Base-by-base conservation (phyloP, 345 rosid genomes). In the Arabidopsis arenosa region DNA sequence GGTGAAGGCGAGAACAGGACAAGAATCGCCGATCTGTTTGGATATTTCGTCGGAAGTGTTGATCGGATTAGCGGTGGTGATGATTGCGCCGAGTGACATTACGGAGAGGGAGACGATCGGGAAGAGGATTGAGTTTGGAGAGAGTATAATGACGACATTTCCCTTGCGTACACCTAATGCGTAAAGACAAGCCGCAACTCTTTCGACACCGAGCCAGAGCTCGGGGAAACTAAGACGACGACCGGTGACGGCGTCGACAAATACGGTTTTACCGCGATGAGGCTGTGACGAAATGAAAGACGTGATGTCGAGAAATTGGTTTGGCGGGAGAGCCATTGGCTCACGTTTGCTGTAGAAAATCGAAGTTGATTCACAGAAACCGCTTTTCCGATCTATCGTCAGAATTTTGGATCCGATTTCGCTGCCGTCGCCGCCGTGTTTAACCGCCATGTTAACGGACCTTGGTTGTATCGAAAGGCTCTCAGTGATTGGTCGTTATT, bases 51-150 rank as follows among this genome's bases (percentile, higher is more conserved):
- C 56, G 12, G 88, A 51, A 32, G 93, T 90, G 84, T 85, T 93
- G 36, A 93, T 95, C 21, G 96, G 97, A 57, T 93, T 93, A 43
- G 94, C 86, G 26, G 97, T 91, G 74, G 95, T 93, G 82, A 93
- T 87, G 52, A 93, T 71, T 49, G 98, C 96, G 62, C 97, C 98
- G 43, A 93, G 85, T 7, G 95, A 91, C 97, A 94, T 85, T 7
- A 92, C 95, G 75, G 98, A 83, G 80, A 90, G 93, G 74, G 90
- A 86, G 69, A 90, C 89, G 70, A 92, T 41, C 4, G 98, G 97
- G 84, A 90, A 92, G 85, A 79, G 88, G 57, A 92, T 80, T 63
- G 98, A 93, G 79, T 91, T 92, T 0, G 97, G 95, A 18, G 98
- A 87, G 59, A 94, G 89, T 72, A 92, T 85, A 64, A 91, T 83